Conservation (phyloP, 345 rosid genomes). For the Adansonia digitata region DNA sequence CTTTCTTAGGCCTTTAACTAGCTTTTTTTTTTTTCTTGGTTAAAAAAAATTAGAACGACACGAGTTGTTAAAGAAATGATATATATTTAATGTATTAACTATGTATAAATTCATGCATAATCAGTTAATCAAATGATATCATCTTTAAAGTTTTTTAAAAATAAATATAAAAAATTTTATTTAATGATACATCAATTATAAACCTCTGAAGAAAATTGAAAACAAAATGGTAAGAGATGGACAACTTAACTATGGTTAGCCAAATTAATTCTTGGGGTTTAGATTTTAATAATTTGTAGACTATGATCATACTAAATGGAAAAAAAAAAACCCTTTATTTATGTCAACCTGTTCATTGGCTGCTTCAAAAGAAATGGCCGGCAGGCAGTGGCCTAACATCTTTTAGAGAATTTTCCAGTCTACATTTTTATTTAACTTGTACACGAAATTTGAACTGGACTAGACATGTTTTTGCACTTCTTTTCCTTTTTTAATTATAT, state of each 20-base stretch:
- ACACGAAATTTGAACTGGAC: background rate
- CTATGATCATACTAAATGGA: background rate
- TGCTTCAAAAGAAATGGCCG: background rate
- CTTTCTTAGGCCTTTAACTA: too few relatives aligned
- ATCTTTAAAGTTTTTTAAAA: too few relatives aligned
- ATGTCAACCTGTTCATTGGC: background rate
- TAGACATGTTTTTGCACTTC: background rate
- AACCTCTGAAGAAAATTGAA: background rate
- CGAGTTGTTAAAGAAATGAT: too few relatives aligned
- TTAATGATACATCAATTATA: too few relatives aligned
- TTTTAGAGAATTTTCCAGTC: background rate
- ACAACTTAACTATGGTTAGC: too few relatives aligned
- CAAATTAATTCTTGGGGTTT: background rate
- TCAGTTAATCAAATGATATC: too few relatives aligned
- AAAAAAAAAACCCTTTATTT: background rate
- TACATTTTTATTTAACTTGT: background rate
- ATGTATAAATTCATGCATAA: too few relatives aligned
- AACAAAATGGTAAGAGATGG: background rate
- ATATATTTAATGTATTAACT: too few relatives aligned
- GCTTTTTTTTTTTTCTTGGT: too few relatives aligned
- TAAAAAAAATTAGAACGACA: too few relatives aligned
- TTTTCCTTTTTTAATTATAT: background rate
- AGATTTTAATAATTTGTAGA: background rate
- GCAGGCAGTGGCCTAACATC: conserved; percentile 3
- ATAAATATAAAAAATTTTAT: too few relatives aligned